These are phyloP conservation scores for Bipolaris gigantea DNA, from an alignment of 2,329 filamentous ascomycete species.

Conservation along the genomic window DNA sequence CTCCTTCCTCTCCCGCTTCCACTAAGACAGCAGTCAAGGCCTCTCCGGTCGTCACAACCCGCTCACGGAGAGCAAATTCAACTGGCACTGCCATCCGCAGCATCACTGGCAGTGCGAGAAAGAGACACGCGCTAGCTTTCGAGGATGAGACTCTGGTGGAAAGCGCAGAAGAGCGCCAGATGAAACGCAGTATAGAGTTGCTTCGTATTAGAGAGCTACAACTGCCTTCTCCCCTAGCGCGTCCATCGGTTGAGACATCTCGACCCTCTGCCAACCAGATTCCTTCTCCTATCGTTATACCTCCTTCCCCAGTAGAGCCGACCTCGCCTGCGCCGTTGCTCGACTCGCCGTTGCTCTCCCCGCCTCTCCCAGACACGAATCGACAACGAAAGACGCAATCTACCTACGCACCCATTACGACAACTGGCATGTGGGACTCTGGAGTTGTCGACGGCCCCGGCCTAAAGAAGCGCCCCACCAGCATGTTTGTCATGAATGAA, in stretches of 20 bases:
- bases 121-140: constrained; percentile 32
- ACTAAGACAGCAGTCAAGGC: constrained; percentile 21
- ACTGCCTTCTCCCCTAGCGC: constrained; percentile 19
- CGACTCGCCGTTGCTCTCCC: constrained; percentile 21
- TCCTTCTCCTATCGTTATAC: constrained; percentile 19
- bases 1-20: constrained; percentile 25
- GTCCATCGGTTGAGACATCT: constrained; percentile 7
- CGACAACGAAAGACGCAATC: background rate
- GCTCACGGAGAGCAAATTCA: constrained; percentile 40
- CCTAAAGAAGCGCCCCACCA: constrained; percentile 36
- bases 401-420: constrained; percentile 31
- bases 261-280: constrained; percentile 3
- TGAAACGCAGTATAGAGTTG: constrained; percentile 36
- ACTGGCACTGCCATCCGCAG: constrained; percentile 34
- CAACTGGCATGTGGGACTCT: constrained; percentile 43
- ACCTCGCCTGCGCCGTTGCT: constrained; percentile 9
- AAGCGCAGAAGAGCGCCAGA: constrained; percentile 39
- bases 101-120: constrained; percentile 33
- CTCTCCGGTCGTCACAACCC: constrained; percentile 29
- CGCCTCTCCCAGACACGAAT: background rate
- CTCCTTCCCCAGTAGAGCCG: constrained; percentile 13
- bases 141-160: constrained; percentile 34
- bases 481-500: constrained; percentile 39
- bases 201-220: constrained; percentile 38
- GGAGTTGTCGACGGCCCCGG: constrained; percentile 33